Percentiles rank a stretch among this genome's conserved stretches.
phyloP scores from a whole-genome alignment of 192 early-diverging fungal genomes.

The Gonapodya prolifera region DNA sequence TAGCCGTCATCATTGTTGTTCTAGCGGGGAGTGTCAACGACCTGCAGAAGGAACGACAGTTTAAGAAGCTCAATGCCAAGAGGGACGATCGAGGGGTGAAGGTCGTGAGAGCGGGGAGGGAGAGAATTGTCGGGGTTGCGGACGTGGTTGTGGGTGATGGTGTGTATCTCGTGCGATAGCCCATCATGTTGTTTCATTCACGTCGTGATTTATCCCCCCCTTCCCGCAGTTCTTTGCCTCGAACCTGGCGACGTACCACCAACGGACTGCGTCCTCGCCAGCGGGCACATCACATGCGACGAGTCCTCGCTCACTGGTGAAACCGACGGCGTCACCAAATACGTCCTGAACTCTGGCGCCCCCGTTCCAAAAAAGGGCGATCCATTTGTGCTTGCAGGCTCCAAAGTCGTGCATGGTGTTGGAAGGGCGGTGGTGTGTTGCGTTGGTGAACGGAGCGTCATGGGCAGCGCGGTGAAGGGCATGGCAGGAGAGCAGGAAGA shows the following conservation, averaged over 20 bases:
- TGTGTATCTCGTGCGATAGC: too few species aligned
- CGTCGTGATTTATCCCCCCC: too few species aligned
- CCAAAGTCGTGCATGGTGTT: conserved; percentile 79
- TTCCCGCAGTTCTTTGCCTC: conserved; percentile 64
- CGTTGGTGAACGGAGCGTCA: conserved; percentile 73
- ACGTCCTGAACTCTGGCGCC: too few species aligned
- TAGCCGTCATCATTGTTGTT: conserved; percentile 73
- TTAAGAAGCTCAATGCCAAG: conserved; percentile 23
- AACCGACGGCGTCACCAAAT: conserved; percentile 71
- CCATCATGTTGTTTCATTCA: too few species aligned
- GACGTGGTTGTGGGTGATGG: conserved; percentile 84
- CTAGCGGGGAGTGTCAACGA: conserved; percentile 79
- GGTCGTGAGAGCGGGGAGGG: conserved; percentile 59
- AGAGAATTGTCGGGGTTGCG: conserved; percentile 57
- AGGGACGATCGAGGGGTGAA: conserved; percentile 25
- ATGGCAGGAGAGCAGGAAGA: background rate
- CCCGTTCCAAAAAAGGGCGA: background rate
- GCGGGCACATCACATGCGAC: conserved; percentile 65
- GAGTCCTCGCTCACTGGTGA: conserved; percentile 89
- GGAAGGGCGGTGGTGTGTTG: conserved; percentile 72
- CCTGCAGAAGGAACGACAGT: conserved; percentile 36
- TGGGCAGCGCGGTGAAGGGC: conserved; percentile 71
- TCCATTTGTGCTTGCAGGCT: conserved; percentile 90
- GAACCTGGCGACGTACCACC: conserved; percentile 88
- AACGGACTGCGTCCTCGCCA: conserved; percentile 79